These are phyloP conservation scores for Paxillus ammoniavirescens DNA, from an alignment of 768 basidiomycete genomes.

Conservation along the genomic window DNA sequence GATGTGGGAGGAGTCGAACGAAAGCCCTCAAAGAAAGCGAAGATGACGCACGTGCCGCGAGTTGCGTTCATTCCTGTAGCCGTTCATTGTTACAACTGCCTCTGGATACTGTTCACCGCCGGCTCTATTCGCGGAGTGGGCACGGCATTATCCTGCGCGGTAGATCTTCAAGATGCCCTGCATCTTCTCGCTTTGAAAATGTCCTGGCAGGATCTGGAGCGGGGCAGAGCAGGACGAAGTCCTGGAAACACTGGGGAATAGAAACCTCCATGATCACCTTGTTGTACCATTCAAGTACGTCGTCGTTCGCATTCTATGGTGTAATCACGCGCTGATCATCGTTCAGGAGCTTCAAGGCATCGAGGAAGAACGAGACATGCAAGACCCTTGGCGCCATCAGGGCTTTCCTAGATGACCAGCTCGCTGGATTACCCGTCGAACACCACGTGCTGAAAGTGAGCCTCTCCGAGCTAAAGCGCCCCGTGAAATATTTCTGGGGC, in stretches of 20 bases:
- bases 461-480: conserved; percentile 6
- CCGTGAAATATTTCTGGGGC: conserved; percentile 14
- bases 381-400: conserved; percentile 6
- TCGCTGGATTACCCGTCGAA: neutral
- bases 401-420: conserved; percentile 1
- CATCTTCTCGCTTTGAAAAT: neutral
- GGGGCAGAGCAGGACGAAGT: too few species aligned
- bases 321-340: too few species aligned
- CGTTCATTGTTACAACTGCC: conserved; percentile 2
- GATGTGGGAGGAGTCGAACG: neutral
- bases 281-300: too few species aligned
- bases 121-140: conserved; percentile 12
- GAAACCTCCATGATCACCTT: too few species aligned
- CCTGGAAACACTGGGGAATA: too few species aligned
- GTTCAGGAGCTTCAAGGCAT: too few species aligned
- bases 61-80: neutral
- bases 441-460: conserved; percentile 3
- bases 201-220: too few species aligned
- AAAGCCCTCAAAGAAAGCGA: neutral
- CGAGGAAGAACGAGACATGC: neutral
- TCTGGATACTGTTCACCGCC: conserved; percentile 7
- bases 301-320: too few species aligned
- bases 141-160: conserved; percentile 7
- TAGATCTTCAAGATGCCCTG: neutral
- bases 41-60: neutral